Conservation (phyloP, 2,329 filamentous ascomycete species). For the Aspergillus piperis region DNA sequence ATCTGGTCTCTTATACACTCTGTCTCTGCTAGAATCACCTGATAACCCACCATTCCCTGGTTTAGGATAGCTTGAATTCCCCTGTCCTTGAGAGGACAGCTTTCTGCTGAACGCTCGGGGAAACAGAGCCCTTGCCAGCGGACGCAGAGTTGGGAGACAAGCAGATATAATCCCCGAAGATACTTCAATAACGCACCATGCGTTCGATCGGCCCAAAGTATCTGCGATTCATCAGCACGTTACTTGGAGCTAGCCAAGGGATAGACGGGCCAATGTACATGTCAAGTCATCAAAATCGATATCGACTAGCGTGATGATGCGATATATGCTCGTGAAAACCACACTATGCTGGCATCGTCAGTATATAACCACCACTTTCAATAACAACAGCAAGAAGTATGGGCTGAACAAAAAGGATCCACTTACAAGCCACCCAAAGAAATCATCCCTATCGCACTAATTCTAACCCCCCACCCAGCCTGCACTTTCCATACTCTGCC, state of each 20-base stretch:
- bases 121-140: slow-evolving; percentile 4
- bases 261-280: slow-evolving; percentile 29
- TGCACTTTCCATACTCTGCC: too few species aligned
- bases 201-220: slow-evolving; percentile 49
- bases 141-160: slow-evolving; percentile 25
- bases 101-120: not conserved
- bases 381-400: too few species aligned
- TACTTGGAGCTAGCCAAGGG: too few species aligned
- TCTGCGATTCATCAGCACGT: not conserved
- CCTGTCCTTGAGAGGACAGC: not conserved
- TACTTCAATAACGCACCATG: slow-evolving; percentile 54
- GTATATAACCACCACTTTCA: too few species aligned
- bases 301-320: slow-evolving; percentile 51
- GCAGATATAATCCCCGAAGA: slow-evolving; percentile 35
- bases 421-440: slow-evolving; percentile 6
- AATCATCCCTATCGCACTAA: too few species aligned
- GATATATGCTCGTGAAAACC: slow-evolving; percentile 53
- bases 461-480: too few species aligned
- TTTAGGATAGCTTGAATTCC: too few species aligned
- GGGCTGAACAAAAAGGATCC: not conserved
- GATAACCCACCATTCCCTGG: not conserved
- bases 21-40: not conserved
- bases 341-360: slow-evolving; percentile 30
- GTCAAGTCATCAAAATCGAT: slow-evolving; percentile 45
- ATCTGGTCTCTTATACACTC: too few species aligned